A percentile compares a stretch with the other conserved stretches of the same genome.
Conservation (phyloP, 139 green algal genomes). For the Pseudopediastrum boryanum region DNA sequence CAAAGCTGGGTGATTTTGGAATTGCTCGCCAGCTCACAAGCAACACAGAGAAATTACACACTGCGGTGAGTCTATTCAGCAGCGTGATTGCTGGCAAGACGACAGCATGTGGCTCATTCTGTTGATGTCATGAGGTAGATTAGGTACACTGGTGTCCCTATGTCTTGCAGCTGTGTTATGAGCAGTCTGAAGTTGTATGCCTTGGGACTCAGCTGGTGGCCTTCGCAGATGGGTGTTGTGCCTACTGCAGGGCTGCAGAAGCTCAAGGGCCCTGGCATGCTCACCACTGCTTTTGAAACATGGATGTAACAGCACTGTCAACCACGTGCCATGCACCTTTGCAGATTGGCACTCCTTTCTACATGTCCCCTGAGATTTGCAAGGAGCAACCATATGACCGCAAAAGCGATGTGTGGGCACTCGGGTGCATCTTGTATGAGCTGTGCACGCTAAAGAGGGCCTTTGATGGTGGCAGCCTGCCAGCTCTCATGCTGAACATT, state of each 20-base stretch:
- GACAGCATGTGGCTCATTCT: background rate
- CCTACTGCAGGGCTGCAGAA: background rate
- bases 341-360: slow-evolving; percentile 71
- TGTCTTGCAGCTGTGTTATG: background rate
- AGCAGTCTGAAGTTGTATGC: background rate
- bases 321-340: background rate
- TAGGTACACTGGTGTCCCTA: too few species aligned
- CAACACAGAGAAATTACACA: slow-evolving; percentile 54
- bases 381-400: slow-evolving; percentile 67
- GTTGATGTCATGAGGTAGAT: too few species aligned
- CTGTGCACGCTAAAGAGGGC: slow-evolving; percentile 60
- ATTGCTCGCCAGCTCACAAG: slow-evolving; percentile 59
- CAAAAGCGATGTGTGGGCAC: slow-evolving; percentile 72
- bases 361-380: slow-evolving; percentile 68
- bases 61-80: slow-evolving; percentile 42
- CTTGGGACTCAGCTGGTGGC: background rate
- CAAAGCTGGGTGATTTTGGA: slow-evolving; percentile 79
- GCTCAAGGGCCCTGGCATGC: background rate
- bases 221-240: background rate
- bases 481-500: slow-evolving; percentile 58
- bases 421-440: slow-evolving; percentile 79
- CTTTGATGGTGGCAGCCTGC: slow-evolving; percentile 62
- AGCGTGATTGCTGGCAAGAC: background rate
- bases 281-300: background rate
- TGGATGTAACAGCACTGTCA: background rate